phyloP scores from a whole-genome alignment of 352 stramenopile species.

The Thalassiosira livingstoniorum region DNA sequence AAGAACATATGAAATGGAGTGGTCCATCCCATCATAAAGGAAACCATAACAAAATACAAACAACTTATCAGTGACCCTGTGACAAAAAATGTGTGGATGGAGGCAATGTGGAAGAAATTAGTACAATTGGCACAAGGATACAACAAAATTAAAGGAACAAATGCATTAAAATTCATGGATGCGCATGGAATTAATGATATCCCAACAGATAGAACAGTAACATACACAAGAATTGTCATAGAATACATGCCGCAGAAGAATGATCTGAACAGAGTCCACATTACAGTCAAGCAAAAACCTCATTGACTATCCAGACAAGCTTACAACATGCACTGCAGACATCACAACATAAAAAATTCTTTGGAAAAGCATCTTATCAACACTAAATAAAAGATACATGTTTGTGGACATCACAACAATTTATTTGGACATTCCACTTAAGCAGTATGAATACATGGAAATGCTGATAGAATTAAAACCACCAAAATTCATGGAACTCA shows the following conservation, averaged over 20 bases:
- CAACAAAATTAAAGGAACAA: background rate
- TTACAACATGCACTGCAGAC: too few relatives aligned
- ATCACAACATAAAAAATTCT: background rate
- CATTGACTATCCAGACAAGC: background rate
- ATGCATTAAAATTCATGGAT: background rate
- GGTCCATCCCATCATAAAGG: background rate
- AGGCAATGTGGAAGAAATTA: background rate
- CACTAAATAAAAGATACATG: too few relatives aligned
- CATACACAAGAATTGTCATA: background rate
- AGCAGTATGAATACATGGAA: background rate
- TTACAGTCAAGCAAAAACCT: background rate
- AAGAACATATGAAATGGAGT: background rate
- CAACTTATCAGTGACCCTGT: background rate
- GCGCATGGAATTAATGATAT: background rate
- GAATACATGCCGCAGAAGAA: background rate
- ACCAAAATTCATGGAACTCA: background rate
- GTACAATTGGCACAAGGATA: background rate
- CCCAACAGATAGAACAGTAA: background rate
- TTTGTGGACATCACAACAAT: too few relatives aligned
- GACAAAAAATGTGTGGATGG: background rate
- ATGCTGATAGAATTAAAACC: background rate
- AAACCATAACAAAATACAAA: conserved; percentile 12
- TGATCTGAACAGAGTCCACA: background rate
- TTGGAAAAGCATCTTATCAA: too few relatives aligned
- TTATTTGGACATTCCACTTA: background rate